These are phyloP conservation scores for Solanum chaucha DNA, from an alignment of 257 asterid genomes.

Conservation along the genomic window DNA sequence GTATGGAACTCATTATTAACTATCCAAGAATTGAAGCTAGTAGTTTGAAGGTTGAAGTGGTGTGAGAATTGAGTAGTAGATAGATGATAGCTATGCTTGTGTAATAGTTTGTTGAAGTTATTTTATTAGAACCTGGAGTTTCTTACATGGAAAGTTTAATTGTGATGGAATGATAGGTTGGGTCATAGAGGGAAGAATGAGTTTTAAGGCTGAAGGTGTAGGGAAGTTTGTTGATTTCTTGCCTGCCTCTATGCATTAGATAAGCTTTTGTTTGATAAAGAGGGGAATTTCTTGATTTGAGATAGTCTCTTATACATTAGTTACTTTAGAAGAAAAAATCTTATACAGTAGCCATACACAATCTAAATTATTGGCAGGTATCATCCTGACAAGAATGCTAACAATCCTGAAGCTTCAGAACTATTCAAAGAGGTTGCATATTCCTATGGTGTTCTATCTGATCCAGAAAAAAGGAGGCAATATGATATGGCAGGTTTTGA, in stretches of 20 bases:
- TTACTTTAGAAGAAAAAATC: not conserved
- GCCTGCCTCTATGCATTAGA: not conserved
- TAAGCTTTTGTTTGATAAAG: not conserved
- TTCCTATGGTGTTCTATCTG: slow-evolving; percentile 93
- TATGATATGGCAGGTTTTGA: slow-evolving; percentile 91
- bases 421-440: slow-evolving; percentile 98
- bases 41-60: not conserved
- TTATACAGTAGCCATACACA: not conserved
- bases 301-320: not conserved
- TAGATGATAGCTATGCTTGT: not conserved
- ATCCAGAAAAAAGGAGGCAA: slow-evolving; percentile 95
- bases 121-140: not conserved
- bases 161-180: not conserved
- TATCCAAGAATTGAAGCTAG: not conserved
- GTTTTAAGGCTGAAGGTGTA: not conserved
- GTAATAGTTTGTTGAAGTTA: not conserved
- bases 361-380: slow-evolving; percentile 11
- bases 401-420: slow-evolving; percentile 98
- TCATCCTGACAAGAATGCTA: slow-evolving; percentile 44
- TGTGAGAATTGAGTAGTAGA: not conserved
- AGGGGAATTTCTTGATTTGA: not conserved
- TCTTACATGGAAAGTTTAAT: not conserved
- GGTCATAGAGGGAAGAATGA: not conserved
- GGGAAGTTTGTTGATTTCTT: not conserved
- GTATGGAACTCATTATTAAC: not conserved